Evolutionary conservation across 1,139 yeast genomes (phyloP), one percentile per base, ranked within the genome.

Genomic region (Suhomyces terraborum): DNA sequence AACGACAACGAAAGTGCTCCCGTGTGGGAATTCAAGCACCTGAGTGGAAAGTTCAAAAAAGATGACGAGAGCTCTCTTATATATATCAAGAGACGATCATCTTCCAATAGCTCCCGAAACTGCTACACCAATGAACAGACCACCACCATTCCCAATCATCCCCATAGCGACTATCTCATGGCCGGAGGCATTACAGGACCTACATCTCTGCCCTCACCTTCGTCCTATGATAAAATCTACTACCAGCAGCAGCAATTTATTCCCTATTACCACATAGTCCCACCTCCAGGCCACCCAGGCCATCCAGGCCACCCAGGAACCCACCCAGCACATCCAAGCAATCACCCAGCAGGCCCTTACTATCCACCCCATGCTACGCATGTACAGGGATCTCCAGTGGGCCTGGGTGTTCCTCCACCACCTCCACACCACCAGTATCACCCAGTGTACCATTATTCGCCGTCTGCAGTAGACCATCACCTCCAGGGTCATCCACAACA

Each of bases 21-120:
- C 47, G 56, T 77, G 4, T 91, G 98, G 98, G 95, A 88, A 62
- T 91, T 91, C 65, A 83, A 84, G 49, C 98, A 91, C 57, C 81
- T 86, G 33, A 79, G 83, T 29, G 95, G 94, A 6, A 68, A 74
- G 44, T 91, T 91, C 63, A 78, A 75, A 52, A 82, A 87, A 46
- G 89, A 88, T 42, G 93, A 89, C 56, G 80, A 82, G 45, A 80
- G 75, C 33, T 72, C 82, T 8, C 66, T 88, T 41, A 69, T 80
- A 10, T 72, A 76, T 36, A 88, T 88, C 51, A 87, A 84, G 56
- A 69, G 96, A 46, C 69, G 95, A 33, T 70, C 79, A 35, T 64
- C 68, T 40, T 60, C 67, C 39, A 67, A 65, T 47, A 38, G 43
- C 22, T 41, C 43, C 13, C 40, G 45, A 3, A 39, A 41, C 36